Conservation (phyloP, 176 grass and related monocot genomes). For the Phragmites australis region DNA sequence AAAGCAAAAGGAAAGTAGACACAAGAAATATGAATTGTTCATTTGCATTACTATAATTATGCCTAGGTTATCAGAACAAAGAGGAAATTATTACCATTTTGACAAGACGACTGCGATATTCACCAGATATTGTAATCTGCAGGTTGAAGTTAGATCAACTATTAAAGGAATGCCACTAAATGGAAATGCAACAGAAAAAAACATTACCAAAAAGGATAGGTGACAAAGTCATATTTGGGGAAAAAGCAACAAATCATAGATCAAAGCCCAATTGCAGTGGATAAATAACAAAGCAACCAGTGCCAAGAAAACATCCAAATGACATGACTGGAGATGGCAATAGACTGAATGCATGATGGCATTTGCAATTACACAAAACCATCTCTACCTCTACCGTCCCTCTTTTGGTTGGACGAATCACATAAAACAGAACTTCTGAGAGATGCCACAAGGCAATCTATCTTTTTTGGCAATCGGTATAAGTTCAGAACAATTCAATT, state of each 20-base stretch:
- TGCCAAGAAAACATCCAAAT: background rate
- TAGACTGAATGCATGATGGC: background rate
- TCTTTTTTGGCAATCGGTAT: background rate
- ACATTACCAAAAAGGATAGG: background rate
- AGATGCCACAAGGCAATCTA: background rate
- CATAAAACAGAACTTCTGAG: slow-evolving; percentile 12
- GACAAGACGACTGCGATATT: slow-evolving; percentile 82
- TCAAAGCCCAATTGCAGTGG: background rate
- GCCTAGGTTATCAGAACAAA: background rate
- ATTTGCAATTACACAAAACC: slow-evolving; percentile 11
- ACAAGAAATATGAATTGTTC: background rate
- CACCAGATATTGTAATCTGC: slow-evolving; percentile 78
- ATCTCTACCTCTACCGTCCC: background rate
- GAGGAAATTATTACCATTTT: slow-evolving; percentile 75
- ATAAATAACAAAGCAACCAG: background rate
- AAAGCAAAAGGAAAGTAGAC: background rate
- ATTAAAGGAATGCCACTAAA: slow-evolving; percentile 16
- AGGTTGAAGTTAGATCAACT: slow-evolving; percentile 35
- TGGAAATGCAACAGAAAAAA: background rate
- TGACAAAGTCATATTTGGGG: background rate
- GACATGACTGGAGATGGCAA: background rate
- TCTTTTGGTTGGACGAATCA: background rate
- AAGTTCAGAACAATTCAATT: slow-evolving; percentile 1
- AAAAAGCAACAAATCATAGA: background rate
- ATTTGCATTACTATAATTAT: slow-evolving; percentile 20